Conservation (phyloP, 2,329 filamentous ascomycete genomes). For the Endoconidiophora laricicola region DNA sequence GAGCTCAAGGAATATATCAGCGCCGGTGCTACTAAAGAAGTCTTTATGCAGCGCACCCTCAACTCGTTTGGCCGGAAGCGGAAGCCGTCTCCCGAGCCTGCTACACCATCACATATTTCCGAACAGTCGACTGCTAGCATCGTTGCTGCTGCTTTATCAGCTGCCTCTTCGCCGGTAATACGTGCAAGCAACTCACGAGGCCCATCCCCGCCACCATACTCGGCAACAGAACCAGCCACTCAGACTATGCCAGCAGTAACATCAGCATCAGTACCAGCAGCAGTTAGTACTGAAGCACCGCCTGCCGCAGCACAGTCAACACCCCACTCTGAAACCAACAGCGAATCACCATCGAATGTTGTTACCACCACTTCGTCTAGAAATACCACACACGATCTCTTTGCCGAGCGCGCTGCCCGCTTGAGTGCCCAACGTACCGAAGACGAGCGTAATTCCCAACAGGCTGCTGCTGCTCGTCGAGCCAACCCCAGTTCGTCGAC, state of each 20-base stretch:
- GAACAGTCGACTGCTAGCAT: conserved; percentile 12
- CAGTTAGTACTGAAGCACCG: neutral
- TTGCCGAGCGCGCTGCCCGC: conserved; percentile 34
- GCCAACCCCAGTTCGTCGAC: conserved; percentile 20
- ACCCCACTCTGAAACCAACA: neutral
- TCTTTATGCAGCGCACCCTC: conserved; percentile 38
- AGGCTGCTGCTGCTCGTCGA: conserved; percentile 14
- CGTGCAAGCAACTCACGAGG: conserved; percentile 11
- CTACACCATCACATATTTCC: conserved; percentile 1
- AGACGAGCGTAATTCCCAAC: conserved; percentile 3
- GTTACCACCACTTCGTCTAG: neutral
- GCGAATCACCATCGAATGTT: neutral
- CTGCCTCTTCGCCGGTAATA: conserved; percentile 14
- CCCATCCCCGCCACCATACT: conserved; percentile 13
- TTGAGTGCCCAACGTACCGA: conserved; percentile 24
- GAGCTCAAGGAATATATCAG: conserved; percentile 62
- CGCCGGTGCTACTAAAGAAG: conserved; percentile 43
- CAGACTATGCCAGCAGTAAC: conserved; percentile 13
- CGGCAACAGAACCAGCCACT: conserved; percentile 5
- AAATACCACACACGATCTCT: conserved; percentile 20
- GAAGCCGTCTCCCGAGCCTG: conserved; percentile 10
- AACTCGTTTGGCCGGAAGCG: conserved; percentile 19
- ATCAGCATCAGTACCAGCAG: neutral
- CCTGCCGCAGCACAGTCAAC: neutral
- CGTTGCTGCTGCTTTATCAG: conserved; percentile 12